A percentile compares a stretch with the other conserved stretches of the same genome.
Evolutionary conservation across 495 filamentous ascomycete genomes (phyloP).

Genomic region (Neurospora sp.): DNA sequence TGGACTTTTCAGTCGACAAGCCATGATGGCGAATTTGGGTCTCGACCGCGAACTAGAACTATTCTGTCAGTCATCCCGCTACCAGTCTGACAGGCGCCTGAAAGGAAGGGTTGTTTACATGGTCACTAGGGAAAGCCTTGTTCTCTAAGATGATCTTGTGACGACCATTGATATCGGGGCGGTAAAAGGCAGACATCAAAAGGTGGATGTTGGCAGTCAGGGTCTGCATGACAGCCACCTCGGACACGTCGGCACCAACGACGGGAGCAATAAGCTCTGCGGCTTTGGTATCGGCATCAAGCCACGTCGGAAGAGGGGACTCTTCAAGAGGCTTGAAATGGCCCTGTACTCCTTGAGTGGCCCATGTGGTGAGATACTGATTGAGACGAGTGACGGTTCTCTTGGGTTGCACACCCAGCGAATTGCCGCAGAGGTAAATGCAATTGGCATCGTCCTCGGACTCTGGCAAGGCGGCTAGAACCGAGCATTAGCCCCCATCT

Average conservation of each 20-base stretch:
- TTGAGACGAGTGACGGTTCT: slow-evolving; percentile 59
- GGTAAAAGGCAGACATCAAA: slow-evolving; percentile 87
- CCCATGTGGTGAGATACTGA: slow-evolving; percentile 78
- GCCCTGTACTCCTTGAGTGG: slow-evolving; percentile 82
- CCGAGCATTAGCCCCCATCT: slow-evolving; percentile 4
- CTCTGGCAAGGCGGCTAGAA: slow-evolving; percentile 8
- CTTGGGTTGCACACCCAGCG: slow-evolving; percentile 80
- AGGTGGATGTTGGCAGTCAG: slow-evolving; percentile 88
- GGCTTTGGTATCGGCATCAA: slow-evolving; percentile 65
- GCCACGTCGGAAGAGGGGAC: slow-evolving; percentile 66
- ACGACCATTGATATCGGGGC: slow-evolving; percentile 54
- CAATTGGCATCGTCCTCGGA: slow-evolving; percentile 30
- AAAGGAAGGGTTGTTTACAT: slow-evolving; percentile 32
- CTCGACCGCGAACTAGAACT: slow-evolving; percentile 67
- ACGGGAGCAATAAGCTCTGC: slow-evolving; percentile 68
- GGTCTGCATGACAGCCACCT: slow-evolving; percentile 91
- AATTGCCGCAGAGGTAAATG: slow-evolving; percentile 96
- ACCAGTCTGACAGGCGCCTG: neutral
- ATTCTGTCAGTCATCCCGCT: neutral
- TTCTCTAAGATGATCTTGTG: slow-evolving; percentile 90
- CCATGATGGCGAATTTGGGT: slow-evolving; percentile 77
- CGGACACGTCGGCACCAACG: slow-evolving; percentile 67
- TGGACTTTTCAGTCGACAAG: slow-evolving; percentile 54
- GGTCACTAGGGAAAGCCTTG: slow-evolving; percentile 92
- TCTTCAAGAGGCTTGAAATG: slow-evolving; percentile 80